A percentile compares a stretch with the other conserved stretches of the same genome.
These are phyloP conservation scores for Coemansia reversa DNA, from an alignment of 192 early-diverging fungal genomes.

Conservation along the genomic window DNA sequence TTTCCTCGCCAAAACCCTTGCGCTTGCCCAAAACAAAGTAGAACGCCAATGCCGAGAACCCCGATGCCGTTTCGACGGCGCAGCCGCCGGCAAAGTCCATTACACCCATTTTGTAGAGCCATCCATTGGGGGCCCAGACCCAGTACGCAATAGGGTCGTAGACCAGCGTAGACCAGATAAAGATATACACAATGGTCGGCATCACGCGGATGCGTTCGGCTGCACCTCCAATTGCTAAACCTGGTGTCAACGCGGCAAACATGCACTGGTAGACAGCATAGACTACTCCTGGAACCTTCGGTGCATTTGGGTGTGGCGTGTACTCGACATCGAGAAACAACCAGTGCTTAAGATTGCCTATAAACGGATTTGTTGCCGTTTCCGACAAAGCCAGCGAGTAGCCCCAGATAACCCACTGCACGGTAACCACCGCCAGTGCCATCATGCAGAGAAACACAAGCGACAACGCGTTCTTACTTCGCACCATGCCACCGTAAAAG, in stretches of 20 bases:
- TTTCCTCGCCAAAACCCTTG: constrained; percentile 55
- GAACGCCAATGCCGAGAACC: constrained; percentile 78
- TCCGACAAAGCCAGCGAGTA: constrained; percentile 70
- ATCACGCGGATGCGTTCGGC: constrained; percentile 73
- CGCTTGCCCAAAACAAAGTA: constrained; percentile 82
- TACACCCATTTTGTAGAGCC: constrained; percentile 69
- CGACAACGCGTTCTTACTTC: constrained; percentile 77
- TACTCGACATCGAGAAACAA: constrained; percentile 60
- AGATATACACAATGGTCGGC: constrained; percentile 64
- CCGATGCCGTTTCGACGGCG: constrained; percentile 80
- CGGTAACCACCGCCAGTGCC: constrained; percentile 67
- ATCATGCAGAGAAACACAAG: constrained; percentile 72
- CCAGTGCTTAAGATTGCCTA: constrained; percentile 66
- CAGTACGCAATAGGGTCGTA: constrained; percentile 77
- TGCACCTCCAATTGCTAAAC: constrained; percentile 66
- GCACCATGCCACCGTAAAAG: constrained; percentile 77
- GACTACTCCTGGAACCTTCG: constrained; percentile 62
- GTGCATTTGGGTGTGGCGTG: constrained; percentile 58
- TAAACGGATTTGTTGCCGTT: constrained; percentile 66
- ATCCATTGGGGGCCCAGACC: constrained; percentile 82
- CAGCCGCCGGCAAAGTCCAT: constrained; percentile 90
- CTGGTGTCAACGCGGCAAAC: constrained; percentile 76
- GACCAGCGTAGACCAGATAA: constrained; percentile 69
- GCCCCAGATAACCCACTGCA: constrained; percentile 75
- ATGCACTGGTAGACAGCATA: constrained; percentile 77